Base-by-base conservation (phyloP, 805 yeast species). In the Cyberlindnera veronae region DNA sequence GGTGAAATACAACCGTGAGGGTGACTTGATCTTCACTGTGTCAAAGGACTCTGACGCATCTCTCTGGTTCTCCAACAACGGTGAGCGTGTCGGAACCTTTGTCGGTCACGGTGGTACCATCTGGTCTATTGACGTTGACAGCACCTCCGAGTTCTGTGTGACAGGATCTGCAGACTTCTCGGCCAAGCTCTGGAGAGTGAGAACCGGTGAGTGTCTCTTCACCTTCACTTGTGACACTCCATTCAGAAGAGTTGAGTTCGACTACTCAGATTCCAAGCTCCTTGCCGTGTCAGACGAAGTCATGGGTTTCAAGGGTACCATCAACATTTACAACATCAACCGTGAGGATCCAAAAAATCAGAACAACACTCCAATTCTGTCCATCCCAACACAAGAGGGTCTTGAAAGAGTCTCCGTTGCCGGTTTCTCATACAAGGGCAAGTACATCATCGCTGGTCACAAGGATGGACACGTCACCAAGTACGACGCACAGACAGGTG, bases 51-150 rank as follows among this genome's bases (percentile, higher is more conserved):
- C 76, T 54, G 78, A 81, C 39, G 95, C 95, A 2, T 82, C 90
- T 34, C 82, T 91, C 46, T 95, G 98, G 97, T 93, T 77, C 66
- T 79, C 97, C 22, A 81, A 84, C 48, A 91, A 90, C 63, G 99
- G 99, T 56, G 99, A 93, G 68, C 79, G 98, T 64, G 67, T 93
- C 44, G 99, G 99, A 36, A 93, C 99, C 45, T 77, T 87, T 52
- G 79, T 67, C 31, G 90, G 90, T 9, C 98, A 93, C 64, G 74
- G 74, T 44, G 99, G 99, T 81, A 85, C 96, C 39, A 82, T 93
- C 56, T 88, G 95, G 93, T 81, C 96, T 24, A 81, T 93, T 50
- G 98, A 90, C 62, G 82, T 89, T 33, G 93, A 87, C 62, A 63
- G 68, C 29, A 73, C 75, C 41, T 72, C 91, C n/a, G 69, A 73